A percentile compares a stretch with the other conserved stretches of the same genome.
Conservation (phyloP, 257 asterid genomes). For the Gardenia jasminoides region DNA sequence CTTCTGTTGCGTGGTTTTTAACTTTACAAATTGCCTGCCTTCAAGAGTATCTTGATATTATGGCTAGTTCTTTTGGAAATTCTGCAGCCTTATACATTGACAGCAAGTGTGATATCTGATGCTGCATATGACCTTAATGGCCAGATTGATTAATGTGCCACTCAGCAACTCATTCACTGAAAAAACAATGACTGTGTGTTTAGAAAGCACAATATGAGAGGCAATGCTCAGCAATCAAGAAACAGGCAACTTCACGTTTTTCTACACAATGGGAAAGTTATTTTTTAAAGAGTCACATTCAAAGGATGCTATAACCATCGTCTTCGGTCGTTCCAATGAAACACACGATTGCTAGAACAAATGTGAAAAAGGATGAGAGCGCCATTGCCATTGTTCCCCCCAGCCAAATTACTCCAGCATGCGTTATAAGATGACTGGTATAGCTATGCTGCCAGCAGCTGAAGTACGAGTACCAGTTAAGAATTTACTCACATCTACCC, state of each 20-base stretch:
- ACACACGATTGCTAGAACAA: constrained; percentile 62
- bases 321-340: constrained; percentile 52
- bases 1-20: neutral
- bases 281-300: constrained; percentile 4
- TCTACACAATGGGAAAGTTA: too few species aligned
- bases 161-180: neutral
- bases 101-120: too few species aligned
- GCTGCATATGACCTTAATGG: too few species aligned
- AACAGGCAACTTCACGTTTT: too few species aligned
- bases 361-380: constrained; percentile 69
- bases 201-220: too few species aligned
- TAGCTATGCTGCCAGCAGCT: constrained; percentile 81
- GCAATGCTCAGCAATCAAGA: too few species aligned
- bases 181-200: neutral
- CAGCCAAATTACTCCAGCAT: constrained; percentile 87
- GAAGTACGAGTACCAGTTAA: constrained; percentile 88
- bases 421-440: constrained; percentile 83
- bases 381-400: constrained; percentile 96
- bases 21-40: too few species aligned
- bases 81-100: too few species aligned
- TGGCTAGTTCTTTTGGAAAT: too few species aligned
- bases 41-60: neutral
- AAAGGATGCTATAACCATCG: constrained; percentile 60
- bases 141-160: neutral
- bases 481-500: constrained; percentile 82